phyloP scores from a whole-genome alignment of 192 early-diverging fungal species.

The Rhizophagus sp. region DNA sequence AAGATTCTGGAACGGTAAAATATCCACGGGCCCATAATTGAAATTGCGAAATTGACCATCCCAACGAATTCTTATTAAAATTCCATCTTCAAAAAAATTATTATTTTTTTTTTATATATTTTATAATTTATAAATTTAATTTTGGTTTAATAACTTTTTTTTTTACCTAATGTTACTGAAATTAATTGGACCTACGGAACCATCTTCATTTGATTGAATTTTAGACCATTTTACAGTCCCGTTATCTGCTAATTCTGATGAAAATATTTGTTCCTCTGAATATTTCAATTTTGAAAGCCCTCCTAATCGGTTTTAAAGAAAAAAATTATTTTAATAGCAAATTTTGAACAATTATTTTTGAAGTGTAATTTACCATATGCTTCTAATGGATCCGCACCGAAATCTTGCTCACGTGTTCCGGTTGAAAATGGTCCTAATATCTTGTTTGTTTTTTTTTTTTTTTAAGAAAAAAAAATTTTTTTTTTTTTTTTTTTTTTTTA shows the following conservation, averaged over 20 bases:
- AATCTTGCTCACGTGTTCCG: constrained; percentile 57
- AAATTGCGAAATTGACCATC: constrained; percentile 56
- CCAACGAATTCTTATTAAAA: constrained; percentile 57
- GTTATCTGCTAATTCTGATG: constrained; percentile 66
- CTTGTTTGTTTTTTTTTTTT: constrained; percentile 27
- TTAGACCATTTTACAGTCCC: constrained; percentile 62
- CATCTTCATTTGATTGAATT: constrained; percentile 49
- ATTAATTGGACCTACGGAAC: constrained; percentile 53
- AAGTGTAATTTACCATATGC: constrained; percentile 56
- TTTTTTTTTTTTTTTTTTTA: background rate
- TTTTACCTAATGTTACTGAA: constrained; percentile 48
- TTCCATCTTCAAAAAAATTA: constrained; percentile 54
- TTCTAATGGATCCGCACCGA: constrained; percentile 70
- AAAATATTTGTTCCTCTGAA: constrained; percentile 48
- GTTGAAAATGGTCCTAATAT: constrained; percentile 72
- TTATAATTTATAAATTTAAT: background rate
- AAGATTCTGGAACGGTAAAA: constrained; percentile 27
- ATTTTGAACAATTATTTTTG: background rate
- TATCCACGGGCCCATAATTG: constrained; percentile 51
- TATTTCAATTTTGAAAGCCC: constrained; percentile 63
- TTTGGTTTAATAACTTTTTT: background rate
- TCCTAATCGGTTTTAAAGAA: constrained; percentile 40
- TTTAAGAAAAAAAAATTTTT: background rate
- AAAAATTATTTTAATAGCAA: background rate
- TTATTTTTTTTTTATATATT: background rate